Base-by-base conservation (phyloP, 345 rosid genomes). In the Luvunga scandens region DNA sequence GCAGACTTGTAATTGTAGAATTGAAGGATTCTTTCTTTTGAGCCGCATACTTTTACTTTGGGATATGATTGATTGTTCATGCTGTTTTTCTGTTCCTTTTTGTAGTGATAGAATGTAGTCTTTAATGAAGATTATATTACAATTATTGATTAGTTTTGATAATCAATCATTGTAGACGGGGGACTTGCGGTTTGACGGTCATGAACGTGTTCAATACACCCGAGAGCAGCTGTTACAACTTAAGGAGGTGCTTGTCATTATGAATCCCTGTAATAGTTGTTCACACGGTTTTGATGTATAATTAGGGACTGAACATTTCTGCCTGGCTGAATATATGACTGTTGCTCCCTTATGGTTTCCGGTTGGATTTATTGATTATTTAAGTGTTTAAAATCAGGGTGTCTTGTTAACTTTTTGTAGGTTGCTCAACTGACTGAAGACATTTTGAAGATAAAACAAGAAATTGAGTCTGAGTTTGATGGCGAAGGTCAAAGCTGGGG, bases 171-270 rank as follows among this genome's bases (percentile, higher is more conserved):
- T 61, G 66, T 85, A 87, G 91, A 72, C 77, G 42, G 88, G 88
- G 64, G 86, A 87, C 75, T 70, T 82, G 24, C 75, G 85, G 69
- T 87, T 90, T 53, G 92, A 92, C 74, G 89, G 88, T 70, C 92
- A 50, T 69, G 98, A 92, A 71, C 82, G 87, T 66, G 84, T 92
- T 76, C 81, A 62, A 71, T 92, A 89, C 85, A 84, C 92, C 48
- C 85, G 90, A 42, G 98, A 90, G 7, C 97, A 90, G 83, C 92
- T 91, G 8, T 82, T 94, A 67, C 89, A 86, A 74, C 87, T 92
- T 25, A 86, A 69, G 80, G 90, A 90, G 97, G 95, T 92, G 82
- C 71, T 74, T 57, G 48, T 80, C 59, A 31, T 33, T 76, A 56
- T 65, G 50, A 38, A 14, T 66, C 4, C 27, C 67, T 25, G 1